These are phyloP conservation scores for Aspergillus ellipticus DNA, from an alignment of 495 filamentous ascomycete genomes.

Conservation along the genomic window DNA sequence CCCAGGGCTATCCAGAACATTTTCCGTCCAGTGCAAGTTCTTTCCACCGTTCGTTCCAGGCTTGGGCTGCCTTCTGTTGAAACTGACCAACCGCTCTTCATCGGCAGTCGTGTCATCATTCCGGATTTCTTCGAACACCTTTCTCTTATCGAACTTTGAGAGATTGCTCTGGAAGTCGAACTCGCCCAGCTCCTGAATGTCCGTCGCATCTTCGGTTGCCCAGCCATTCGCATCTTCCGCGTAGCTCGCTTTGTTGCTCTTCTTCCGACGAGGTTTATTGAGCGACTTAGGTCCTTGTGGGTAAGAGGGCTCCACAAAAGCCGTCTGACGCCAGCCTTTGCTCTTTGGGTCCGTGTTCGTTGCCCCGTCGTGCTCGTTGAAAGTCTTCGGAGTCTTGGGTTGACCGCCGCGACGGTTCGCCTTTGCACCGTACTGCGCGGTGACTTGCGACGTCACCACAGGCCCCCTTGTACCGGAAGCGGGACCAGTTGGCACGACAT, in stretches of 20 bases:
- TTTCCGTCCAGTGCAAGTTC: slow-evolving; percentile 88
- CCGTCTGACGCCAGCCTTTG: slow-evolving; percentile 82
- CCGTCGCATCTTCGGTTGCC: slow-evolving; percentile 94
- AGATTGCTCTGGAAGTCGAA: slow-evolving; percentile 88
- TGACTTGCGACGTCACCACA: neutral
- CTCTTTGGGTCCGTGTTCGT: slow-evolving; percentile 44
- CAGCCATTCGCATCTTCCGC: slow-evolving; percentile 75
- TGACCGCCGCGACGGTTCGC: slow-evolving; percentile 36
- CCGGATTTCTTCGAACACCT: slow-evolving; percentile 82
- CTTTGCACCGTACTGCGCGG: slow-evolving; percentile 13
- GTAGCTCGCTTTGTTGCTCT: slow-evolving; percentile 49
- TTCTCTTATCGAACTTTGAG: slow-evolving; percentile 89
- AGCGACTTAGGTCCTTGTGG: slow-evolving; percentile 17
- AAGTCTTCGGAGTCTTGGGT: slow-evolving; percentile 18
- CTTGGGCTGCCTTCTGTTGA: slow-evolving; percentile 72
- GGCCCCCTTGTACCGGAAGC: slow-evolving; percentile 8
- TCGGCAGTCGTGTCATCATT: slow-evolving; percentile 85
- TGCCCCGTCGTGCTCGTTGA: slow-evolving; percentile 33
- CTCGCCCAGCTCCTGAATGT: slow-evolving; percentile 92
- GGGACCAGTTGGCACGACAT: slow-evolving; percentile 11
- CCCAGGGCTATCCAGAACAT: slow-evolving; percentile 73
- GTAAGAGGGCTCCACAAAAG: slow-evolving; percentile 63
- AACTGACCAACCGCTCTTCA: slow-evolving; percentile 80
- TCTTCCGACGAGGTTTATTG: slow-evolving; percentile 47
- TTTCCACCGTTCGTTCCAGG: slow-evolving; percentile 79